Base-by-base conservation (phyloP, 345 rosid genomes). In the Gossypioides kirkii region DNA sequence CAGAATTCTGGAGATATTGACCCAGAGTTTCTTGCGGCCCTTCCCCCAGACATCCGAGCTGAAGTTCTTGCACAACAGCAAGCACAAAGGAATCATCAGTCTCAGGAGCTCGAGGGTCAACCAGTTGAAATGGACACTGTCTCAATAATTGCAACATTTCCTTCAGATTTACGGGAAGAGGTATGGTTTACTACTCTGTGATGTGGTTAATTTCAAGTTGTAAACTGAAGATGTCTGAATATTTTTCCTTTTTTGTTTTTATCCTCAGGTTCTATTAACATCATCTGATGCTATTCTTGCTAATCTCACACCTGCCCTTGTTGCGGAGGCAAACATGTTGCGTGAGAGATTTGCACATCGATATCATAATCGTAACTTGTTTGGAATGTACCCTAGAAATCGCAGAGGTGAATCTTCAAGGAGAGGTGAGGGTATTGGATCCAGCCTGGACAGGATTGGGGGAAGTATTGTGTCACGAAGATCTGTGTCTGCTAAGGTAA, bases 81-180 rank as follows among this genome's bases (percentile, higher is more conserved):
- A 81, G 97, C 95, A 50, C 98, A 94, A 73, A 89, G 97, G 80
- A 76, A 85, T 77, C 91, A 90, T 73, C 97, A 94, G 76, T 88
- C 97, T 76, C 97, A 90, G 78, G 98, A 94, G 80, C 97, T 92
- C 63, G 98, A 94, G 86, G 98, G 98, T 53, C 97, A 94, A 84
- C 98, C 98, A 1, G 98, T 94, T 74, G 98, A 94, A 86, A 94
- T 94, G 98, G 98, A 94, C 83, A 89, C 98, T 0, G 98, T 94
- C 63, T 94, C 98, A 70, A 94, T 94, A 71, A 92, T 94, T 79
- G 97, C 98, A 25, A 92, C 98, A 11, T 94, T 94, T 86, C 97
- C 98, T 60, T 89, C 97, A 32, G 98, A 94, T 53, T 77, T 94
- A 78, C 90, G 98, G 56, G 98, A 94, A 86, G 98, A 94, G 97